Evolutionary conservation across 306 rosid genomes (phyloP).

Genomic region (Ammopiptanthus mongolicus): DNA sequence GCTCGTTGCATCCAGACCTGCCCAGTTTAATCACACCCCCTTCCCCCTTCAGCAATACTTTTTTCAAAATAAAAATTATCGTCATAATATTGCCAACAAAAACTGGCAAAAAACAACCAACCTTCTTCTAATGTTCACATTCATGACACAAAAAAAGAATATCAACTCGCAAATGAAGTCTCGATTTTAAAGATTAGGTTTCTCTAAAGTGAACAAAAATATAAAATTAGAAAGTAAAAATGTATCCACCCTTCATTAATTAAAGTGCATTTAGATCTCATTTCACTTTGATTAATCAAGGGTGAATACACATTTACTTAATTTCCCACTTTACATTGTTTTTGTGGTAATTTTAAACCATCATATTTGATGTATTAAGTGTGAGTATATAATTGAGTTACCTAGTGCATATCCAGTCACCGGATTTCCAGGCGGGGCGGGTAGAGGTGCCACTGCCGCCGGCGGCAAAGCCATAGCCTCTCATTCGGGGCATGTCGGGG

Average conservation of each 20-base stretch:
- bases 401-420: slow-evolving; percentile 93
- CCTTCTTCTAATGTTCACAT: neutral
- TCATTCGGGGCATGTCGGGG: slow-evolving; percentile 42
- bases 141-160: too few species aligned
- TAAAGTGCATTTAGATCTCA: too few species aligned
- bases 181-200: too few species aligned
- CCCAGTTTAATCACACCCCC: neutral
- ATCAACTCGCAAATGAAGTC: too few species aligned
- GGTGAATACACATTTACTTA: too few species aligned
- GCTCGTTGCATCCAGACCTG: slow-evolving; percentile 90
- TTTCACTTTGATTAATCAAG: too few species aligned
- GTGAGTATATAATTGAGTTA: neutral
- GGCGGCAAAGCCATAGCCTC: slow-evolving; percentile 40
- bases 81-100: neutral
- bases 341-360: too few species aligned
- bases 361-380: too few species aligned
- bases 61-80: neutral
- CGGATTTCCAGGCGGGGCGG: slow-evolving; percentile 86
- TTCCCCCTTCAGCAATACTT: neutral
- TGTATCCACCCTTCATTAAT: too few species aligned
- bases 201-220: too few species aligned
- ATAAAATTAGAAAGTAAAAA: too few species aligned
- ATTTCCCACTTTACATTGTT: too few species aligned
- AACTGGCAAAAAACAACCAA: neutral
- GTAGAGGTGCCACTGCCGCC: slow-evolving; percentile 34